phyloP scores from a whole-genome alignment of 2,329 filamentous ascomycete genomes.

The Aspergillus ruber region DNA sequence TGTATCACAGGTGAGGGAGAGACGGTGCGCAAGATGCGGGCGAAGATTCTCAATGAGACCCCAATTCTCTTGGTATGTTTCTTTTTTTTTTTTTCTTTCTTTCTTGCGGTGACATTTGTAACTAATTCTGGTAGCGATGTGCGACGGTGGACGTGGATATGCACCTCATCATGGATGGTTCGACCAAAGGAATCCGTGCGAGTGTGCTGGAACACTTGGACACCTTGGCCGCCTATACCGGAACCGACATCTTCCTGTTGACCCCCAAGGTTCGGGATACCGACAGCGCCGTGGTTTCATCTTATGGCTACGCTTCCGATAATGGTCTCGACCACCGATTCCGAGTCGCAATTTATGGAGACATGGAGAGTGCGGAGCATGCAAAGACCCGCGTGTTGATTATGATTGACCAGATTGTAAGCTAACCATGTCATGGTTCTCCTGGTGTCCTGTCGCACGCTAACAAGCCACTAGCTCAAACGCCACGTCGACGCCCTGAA shows the following conservation, averaged over 20 bases:
- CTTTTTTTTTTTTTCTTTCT: constrained; percentile 5
- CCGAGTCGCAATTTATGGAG: constrained; percentile 88
- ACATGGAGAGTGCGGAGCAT: constrained; percentile 91
- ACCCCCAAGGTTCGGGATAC: constrained; percentile 79
- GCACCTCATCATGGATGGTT: constrained; percentile 75
- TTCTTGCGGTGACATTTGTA: constrained; percentile 9
- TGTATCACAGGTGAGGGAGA: constrained; percentile 85
- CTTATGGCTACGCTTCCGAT: constrained; percentile 69
- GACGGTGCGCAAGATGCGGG: constrained; percentile 80
- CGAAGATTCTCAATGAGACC: constrained; percentile 83
- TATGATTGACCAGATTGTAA: constrained; percentile 90
- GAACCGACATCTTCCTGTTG: constrained; percentile 92
- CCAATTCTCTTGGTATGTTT: constrained; percentile 79
- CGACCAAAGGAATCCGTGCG: constrained; percentile 61
- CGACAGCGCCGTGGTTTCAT: constrained; percentile 66
- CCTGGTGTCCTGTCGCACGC: constrained; percentile 4
- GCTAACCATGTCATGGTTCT: background rate
- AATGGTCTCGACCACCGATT: constrained; percentile 81
- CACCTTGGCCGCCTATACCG: constrained; percentile 77
- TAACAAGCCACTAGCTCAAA: constrained; percentile 39
- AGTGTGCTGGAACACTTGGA: constrained; percentile 80
- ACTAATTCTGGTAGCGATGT: constrained; percentile 60
- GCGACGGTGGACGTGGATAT: constrained; percentile 91
- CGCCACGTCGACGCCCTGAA: constrained; percentile 67
- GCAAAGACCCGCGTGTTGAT: constrained; percentile 94